Conservation (phyloP, 192 early-diverging fungal species). For the Backusella psychrophila region DNA sequence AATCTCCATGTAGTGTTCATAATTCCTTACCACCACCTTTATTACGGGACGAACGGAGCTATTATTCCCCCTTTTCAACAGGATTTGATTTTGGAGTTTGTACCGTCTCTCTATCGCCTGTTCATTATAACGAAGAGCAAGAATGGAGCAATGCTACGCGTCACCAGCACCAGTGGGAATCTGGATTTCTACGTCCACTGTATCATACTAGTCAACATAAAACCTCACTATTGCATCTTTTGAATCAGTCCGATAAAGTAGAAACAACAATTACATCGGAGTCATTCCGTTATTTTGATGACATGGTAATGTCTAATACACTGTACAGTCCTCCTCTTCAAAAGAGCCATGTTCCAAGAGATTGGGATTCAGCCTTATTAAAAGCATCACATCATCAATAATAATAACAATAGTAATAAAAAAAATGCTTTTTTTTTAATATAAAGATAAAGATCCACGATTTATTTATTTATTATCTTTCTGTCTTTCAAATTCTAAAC, state of each 20-base stretch:
- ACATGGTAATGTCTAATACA: conserved; percentile 2
- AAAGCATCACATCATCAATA: neutral
- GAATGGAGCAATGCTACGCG: no score
- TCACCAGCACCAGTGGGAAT: neutral
- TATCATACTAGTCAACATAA: conserved; percentile 2
- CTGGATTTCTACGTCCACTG: neutral
- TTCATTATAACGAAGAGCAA: neutral
- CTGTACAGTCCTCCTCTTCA: neutral
- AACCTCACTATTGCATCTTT: neutral
- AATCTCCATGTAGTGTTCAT: neutral
- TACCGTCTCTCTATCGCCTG: neutral
- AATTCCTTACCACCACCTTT: neutral
- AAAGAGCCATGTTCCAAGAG: neutral
- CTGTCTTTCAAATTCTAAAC: conserved; percentile 30
- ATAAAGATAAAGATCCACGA: neutral
- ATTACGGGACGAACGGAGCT: neutral
- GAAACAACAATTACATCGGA: conserved; percentile 11
- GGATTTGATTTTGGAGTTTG: conserved; percentile 11
- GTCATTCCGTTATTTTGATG: conserved; percentile 8
- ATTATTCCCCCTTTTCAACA: conserved; percentile 14
- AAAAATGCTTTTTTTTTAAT: neutral
- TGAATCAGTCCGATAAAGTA: conserved; percentile 12
- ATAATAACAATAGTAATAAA: neutral
- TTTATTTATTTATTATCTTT: conserved; percentile 8
- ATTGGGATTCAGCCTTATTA: conserved; percentile 1